Base-by-base conservation (phyloP, 441 rosid genomes). In the Theobroma grandiflorum region DNA sequence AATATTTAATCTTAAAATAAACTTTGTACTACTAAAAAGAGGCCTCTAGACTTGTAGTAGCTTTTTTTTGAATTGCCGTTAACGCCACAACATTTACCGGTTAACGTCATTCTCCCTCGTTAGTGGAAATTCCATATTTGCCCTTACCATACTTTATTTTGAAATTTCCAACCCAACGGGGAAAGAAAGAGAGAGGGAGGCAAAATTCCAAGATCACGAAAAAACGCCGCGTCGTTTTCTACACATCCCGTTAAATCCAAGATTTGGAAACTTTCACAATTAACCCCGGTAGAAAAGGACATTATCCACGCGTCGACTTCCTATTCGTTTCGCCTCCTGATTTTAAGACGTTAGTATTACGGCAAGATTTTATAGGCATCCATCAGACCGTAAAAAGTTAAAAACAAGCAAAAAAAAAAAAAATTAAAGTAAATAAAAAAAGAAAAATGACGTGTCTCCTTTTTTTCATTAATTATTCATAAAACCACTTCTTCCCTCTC, bases 291-390 rank as follows among this genome's bases (percentile, higher is more conserved):
- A 78, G 74, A 74, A 74, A 80, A 63, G 8, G 82, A 80, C 84
- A 38, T 0, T 0, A 1, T 79, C 55, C 80, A 90, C 93, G 91
- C 82, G 95, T 79, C 90, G 8, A 0, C 0, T 0, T 10, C 9
- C 3, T 15, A 79, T 83, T 80, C 82, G 83, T 6, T 2, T 1
- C 15, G 0, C 40, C 82, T 33, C 67, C 57, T 58, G 43, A 38
- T 65, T 58, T 77, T 73, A 4, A 79, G 83, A 87, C 91, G 91
- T 90, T 81, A 72, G 88, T 87, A 88, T 87, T 87, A 90, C 96
- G 97, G 91, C 94, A 87, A 82, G 75, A 74, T 67, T 82, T 83
- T 31, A 70, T 75, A 63, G 65, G 66, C 78, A 61, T 14, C 40
- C 16, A 62, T 31, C 66, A 14, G 12, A 20, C 35, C 76, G 76